These are phyloP conservation scores for Blastomyces parvus DNA, from an alignment of 2,329 filamentous ascomycete genomes.

Conservation along the genomic window DNA sequence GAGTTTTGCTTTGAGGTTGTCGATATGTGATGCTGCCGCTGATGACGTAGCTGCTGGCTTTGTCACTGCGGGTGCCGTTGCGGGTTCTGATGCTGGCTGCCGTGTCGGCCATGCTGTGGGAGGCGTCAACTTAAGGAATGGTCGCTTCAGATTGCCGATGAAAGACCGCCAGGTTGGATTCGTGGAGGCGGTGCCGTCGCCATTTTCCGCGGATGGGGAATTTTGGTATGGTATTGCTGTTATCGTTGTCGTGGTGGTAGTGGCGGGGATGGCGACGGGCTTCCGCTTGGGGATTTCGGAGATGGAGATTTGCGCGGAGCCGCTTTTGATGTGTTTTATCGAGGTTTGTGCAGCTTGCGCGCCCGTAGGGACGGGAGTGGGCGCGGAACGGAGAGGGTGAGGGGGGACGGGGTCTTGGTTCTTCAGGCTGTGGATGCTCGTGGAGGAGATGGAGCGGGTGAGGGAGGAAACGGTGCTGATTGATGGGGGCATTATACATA, in stretches of 20 bases:
- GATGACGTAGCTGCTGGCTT: too few species aligned
- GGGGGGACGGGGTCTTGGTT: background rate
- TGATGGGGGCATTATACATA: background rate
- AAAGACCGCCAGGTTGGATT: background rate
- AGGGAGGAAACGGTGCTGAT: constrained; percentile 6
- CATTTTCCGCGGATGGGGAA: background rate
- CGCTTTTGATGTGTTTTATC: constrained; percentile 9
- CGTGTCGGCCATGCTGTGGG: background rate
- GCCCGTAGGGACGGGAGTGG: background rate
- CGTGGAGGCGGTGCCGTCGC: background rate
- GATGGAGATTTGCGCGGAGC: constrained; percentile 7
- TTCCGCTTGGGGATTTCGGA: constrained; percentile 15
- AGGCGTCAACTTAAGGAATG: background rate
- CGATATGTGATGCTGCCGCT: background rate
- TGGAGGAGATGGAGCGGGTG: constrained; percentile 2
- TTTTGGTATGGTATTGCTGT: background rate
- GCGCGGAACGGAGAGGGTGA: background rate
- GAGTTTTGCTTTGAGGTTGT: background rate
- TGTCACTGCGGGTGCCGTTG: background rate
- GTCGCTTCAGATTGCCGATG: background rate
- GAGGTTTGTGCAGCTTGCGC: background rate
- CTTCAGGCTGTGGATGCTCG: background rate
- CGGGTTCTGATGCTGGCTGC: background rate
- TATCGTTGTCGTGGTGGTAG: background rate
- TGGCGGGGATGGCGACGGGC: constrained; percentile 12